These are phyloP conservation scores for Skeletonema tropicum DNA, from an alignment of 108 stramenopile species.

Conservation along the genomic window DNA sequence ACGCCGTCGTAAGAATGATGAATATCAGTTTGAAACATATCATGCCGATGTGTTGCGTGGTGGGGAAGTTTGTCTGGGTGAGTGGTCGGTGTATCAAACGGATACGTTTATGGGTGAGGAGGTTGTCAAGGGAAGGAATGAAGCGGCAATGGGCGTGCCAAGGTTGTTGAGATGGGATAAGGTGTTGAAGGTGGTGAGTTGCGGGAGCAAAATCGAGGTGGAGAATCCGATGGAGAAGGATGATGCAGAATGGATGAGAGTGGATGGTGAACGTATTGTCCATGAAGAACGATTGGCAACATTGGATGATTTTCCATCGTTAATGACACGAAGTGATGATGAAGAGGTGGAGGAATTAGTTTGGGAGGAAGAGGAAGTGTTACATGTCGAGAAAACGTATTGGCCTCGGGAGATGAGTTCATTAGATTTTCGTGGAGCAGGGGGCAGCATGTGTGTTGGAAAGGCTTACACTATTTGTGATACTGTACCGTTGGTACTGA, in stretches of 20 bases:
- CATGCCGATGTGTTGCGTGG: conserved; percentile 60
- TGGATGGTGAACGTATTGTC: conserved; percentile 60
- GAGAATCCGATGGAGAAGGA: conserved; percentile 16
- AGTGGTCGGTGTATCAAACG: conserved; percentile 87
- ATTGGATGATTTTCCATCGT: conserved; percentile 42
- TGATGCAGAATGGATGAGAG: conserved; percentile 24
- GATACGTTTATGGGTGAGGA: conserved; percentile 67
- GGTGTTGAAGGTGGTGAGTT: conserved; percentile 62
- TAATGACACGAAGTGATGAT: conserved; percentile 17
- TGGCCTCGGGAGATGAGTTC: conserved; percentile 61
- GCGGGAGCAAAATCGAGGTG: conserved; percentile 53
- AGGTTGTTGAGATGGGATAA: conserved; percentile 53
- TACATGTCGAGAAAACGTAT: conserved; percentile 48
- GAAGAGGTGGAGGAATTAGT: conserved; percentile 27
- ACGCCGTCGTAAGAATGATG: conserved; percentile 78
- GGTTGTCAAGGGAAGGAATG: conserved; percentile 14
- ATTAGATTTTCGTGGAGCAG: conserved; percentile 82
- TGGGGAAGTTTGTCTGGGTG: conserved; percentile 73
- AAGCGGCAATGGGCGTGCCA: conserved; percentile 43
- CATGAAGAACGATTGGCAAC: conserved; percentile 71
- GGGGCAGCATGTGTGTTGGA: conserved; percentile 89
- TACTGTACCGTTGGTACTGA: conserved; percentile 40
- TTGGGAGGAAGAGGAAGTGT: conserved; percentile 44
- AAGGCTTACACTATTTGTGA: conserved; percentile 81
- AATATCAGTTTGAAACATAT: conserved; percentile 91